Evolutionary conservation across 2,329 filamentous ascomycete genomes (phyloP).

Genomic region (Diaporthe citriasiana): DNA sequence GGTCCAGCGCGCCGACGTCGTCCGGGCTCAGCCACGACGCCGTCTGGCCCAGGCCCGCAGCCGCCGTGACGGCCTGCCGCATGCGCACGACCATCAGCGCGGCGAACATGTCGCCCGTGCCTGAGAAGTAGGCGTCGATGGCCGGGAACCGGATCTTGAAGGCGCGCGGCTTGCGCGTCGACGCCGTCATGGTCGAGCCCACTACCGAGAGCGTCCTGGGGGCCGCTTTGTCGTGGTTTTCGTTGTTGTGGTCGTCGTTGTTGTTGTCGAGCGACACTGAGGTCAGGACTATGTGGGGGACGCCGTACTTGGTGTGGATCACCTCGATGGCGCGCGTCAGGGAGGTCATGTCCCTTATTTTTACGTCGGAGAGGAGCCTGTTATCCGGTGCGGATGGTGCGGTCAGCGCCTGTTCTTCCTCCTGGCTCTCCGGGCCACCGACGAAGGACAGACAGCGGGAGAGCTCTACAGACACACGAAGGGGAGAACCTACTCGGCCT

Average conservation of each 20-base stretch:
- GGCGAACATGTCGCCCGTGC: conserved; percentile 98
- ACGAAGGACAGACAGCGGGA: neutral
- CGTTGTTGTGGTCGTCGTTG: conserved; percentile 51
- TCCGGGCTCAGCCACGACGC: conserved; percentile 85
- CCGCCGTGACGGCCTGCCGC: conserved; percentile 79
- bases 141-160: conserved; percentile 91
- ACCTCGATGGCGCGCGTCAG: conserved; percentile 81
- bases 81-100: conserved; percentile 90
- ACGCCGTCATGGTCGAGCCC: conserved; percentile 78
- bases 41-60: conserved; percentile 62
- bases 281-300: conserved; percentile 94
- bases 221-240: conserved; percentile 41
- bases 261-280: conserved; percentile 79
- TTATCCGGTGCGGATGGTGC: too few species aligned
- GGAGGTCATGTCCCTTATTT: conserved; percentile 81
- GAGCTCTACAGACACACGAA: neutral
- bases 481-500: conserved; percentile 82
- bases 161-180: conserved; percentile 76
- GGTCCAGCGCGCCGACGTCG: conserved; percentile 73
- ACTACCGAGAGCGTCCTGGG: conserved; percentile 85
- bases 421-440: conserved; percentile 24
- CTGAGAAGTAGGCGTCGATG: conserved; percentile 94
- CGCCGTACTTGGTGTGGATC: conserved; percentile 80
- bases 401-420: neutral
- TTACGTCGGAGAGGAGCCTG: conserved; percentile 86